Conservation (phyloP, 805 yeast species). For the Lipomyces spencermartinsiae region DNA sequence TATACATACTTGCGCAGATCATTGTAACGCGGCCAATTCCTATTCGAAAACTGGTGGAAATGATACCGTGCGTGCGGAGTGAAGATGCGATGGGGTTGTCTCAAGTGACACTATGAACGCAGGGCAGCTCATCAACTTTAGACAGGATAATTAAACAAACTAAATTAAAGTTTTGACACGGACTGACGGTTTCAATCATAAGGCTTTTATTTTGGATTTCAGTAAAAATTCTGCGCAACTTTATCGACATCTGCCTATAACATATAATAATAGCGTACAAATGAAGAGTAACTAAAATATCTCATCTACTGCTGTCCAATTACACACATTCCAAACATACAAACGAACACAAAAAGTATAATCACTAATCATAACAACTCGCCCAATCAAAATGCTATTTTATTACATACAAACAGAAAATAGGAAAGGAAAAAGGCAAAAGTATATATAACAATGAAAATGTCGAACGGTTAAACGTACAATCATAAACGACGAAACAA, state of each 20-base stretch:
- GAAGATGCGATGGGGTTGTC: no score
- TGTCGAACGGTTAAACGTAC: neutral
- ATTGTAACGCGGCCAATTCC: neutral
- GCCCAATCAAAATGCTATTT: neutral
- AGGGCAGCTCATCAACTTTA: no score
- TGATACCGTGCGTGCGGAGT: neutral
- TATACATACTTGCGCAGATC: constrained; percentile 10
- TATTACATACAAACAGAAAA: neutral
- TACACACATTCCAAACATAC: neutral
- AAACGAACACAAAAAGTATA: neutral
- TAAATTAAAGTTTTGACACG: neutral
- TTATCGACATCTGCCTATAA: neutral
- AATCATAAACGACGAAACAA: neutral
- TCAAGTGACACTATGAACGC: no score
- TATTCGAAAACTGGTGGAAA: neutral
- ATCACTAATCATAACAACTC: neutral
- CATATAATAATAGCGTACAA: neutral
- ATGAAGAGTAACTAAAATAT: neutral
- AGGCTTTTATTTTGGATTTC: neutral
- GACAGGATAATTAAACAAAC: neutral
- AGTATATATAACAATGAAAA: neutral
- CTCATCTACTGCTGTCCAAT: neutral
- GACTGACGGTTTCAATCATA: neutral
- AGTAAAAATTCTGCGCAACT: neutral
- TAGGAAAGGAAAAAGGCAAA: neutral